Conservation (phyloP, 805 yeast genomes). For the Candida fluviatilis region DNA sequence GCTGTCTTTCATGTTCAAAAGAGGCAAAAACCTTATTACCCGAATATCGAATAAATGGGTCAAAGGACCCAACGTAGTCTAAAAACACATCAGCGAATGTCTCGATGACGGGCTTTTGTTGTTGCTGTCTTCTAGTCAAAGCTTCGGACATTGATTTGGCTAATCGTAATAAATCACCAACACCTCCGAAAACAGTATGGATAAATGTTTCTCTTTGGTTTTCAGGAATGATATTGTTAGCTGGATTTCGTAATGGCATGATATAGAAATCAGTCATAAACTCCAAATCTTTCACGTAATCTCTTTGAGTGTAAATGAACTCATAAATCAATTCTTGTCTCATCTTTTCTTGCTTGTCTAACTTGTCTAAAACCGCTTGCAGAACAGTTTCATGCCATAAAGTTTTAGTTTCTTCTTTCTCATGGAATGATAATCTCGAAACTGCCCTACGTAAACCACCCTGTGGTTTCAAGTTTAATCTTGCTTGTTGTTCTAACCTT, state of each 20-base stretch:
- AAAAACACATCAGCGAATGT: slow-evolving; percentile 84
- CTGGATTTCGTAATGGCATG: slow-evolving; percentile 78
- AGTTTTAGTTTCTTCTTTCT: slow-evolving; percentile 68
- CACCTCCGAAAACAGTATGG: slow-evolving; percentile 86
- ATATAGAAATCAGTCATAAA: slow-evolving; percentile 92
- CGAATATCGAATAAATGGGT: slow-evolving; percentile 89
- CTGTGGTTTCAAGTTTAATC: slow-evolving; percentile 82
- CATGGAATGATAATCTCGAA: slow-evolving; percentile 62
- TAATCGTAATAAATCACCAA: slow-evolving; percentile 78
- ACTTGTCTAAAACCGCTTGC: slow-evolving; percentile 65
- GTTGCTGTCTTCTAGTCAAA: slow-evolving; percentile 76
- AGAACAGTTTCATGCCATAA: slow-evolving; percentile 95
- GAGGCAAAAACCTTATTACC: slow-evolving; percentile 95
- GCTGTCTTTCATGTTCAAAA: slow-evolving; percentile 91
- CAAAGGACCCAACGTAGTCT: slow-evolving; percentile 80
- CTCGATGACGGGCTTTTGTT: slow-evolving; percentile 75
- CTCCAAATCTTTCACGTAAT: slow-evolving; percentile 91
- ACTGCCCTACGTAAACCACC: slow-evolving; percentile 81
- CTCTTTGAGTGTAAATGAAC: slow-evolving; percentile 88
- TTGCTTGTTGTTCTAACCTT: slow-evolving; percentile 90
- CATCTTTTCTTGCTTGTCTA: slow-evolving; percentile 81
- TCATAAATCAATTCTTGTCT: slow-evolving; percentile 95
- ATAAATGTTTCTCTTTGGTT: slow-evolving; percentile 87
- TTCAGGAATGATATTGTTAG: slow-evolving; percentile 74
- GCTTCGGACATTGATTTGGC: slow-evolving; percentile 87